Base-by-base conservation (phyloP, 495 filamentous ascomycete species). In the Xylaria flabelliformis region DNA sequence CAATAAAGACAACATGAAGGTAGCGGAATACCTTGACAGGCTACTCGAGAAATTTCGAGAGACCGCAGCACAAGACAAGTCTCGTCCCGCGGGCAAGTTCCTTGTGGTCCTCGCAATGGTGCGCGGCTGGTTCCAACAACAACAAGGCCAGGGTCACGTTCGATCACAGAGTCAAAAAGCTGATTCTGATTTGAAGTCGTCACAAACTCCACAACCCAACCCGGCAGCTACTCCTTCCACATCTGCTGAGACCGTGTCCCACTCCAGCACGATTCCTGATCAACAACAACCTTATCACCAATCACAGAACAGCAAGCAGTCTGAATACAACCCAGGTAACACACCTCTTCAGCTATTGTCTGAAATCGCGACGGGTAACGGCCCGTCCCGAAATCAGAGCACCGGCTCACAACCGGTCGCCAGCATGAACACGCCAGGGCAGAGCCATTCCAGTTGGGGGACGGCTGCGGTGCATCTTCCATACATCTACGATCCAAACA, bases 41-140 rank as follows among this genome's bases (percentile, higher is more conserved):
- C 80, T 97, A 10, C 85, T 94, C 1, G 83, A 85, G 0, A 88
- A 90, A 53, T 94, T 97, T 76, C 84, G 84, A 44, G 82, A 84
- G 19, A 88, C 92, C 1, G 89, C 91, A 0, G 86, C 85, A 0
- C 87, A 88, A 0, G 90, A 92, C 36, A 88, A 87, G 44, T 91
- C 89, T 46, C 85, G 92, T 10, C 91, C 92, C 10, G 89, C 93
- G 2, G 83, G 86, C 44, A 97, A 94, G 76, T 96, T 97, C 72
- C 83, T 91, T 3, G 86, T 93, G 58, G 90, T 97, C 39, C 80
- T 97, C 24, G 81, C 85, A 48, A 90, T 95, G 87, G 79, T 98
- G 8, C 88, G 89, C 39, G 89, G 86, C 5, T 92, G 92, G 89
- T 97, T 95, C 75, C 24, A 56, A 7, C 53, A 75, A 21, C 48